A percentile compares a stretch with the other conserved stretches of the same genome.
Evolutionary conservation across 2,329 filamentous ascomycete genomes (phyloP).

Genomic region (Fusarium dlaminii): DNA sequence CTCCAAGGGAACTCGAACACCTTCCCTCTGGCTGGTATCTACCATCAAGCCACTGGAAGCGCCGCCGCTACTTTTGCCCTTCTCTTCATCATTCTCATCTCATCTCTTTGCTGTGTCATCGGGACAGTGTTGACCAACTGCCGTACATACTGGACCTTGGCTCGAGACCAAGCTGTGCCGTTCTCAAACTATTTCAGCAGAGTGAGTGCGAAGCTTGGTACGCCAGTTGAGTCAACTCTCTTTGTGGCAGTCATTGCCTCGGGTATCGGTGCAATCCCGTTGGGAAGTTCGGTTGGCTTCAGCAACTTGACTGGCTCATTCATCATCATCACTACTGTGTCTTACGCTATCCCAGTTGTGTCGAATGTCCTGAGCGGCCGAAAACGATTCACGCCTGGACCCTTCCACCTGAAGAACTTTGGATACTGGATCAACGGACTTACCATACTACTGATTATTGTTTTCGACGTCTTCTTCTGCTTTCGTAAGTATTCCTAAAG

Average conservation of each 20-base stretch:
- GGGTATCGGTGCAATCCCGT: conserved; percentile 38
- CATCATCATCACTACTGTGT: conserved; percentile 42
- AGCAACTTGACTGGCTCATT: conserved; percentile 42
- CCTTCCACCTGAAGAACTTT: conserved; percentile 22
- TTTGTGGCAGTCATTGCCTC: conserved; percentile 39
- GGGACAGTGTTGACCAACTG: conserved; percentile 41
- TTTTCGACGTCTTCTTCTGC: conserved; percentile 42
- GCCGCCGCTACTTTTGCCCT: conserved; percentile 30
- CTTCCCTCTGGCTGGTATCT: conserved; percentile 37
- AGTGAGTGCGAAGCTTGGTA: conserved; percentile 30
- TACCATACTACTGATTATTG: conserved; percentile 22
- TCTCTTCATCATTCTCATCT: conserved; percentile 40
- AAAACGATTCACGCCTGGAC: conserved; percentile 20
- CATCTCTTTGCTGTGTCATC: conserved; percentile 34
- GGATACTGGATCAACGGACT: conserved; percentile 30
- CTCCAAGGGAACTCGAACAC: conserved; percentile 36
- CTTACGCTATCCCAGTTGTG: conserved; percentile 37
- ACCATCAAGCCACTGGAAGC: conserved; percentile 37
- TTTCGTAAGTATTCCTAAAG: conserved; percentile 32
- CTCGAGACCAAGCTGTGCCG: conserved; percentile 39
- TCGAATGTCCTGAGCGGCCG: conserved; percentile 32
- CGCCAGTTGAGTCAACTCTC: conserved; percentile 35
- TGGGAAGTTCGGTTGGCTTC: conserved; percentile 39
- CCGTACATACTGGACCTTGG: conserved; percentile 37
- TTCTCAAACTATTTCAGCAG: conserved; percentile 29